Conservation (phyloP, 306 rosid genomes). For the Cyamopsis tetragonoloba region DNA sequence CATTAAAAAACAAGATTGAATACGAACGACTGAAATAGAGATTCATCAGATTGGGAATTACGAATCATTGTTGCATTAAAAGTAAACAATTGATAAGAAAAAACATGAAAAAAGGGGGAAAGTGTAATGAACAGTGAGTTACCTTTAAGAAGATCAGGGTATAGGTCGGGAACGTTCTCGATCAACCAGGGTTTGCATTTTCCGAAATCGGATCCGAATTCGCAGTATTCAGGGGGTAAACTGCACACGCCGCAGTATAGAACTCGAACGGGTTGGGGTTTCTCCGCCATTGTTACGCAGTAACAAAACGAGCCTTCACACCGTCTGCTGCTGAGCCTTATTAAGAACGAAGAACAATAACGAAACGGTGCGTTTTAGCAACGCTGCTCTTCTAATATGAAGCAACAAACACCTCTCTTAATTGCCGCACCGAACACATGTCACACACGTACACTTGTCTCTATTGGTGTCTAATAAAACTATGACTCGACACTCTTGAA, state of each 20-base stretch:
- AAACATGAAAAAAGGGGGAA: background rate
- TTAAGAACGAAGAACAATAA: background rate
- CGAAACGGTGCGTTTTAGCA: background rate
- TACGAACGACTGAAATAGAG: background rate
- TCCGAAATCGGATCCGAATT: constrained; percentile 93
- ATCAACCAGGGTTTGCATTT: constrained; percentile 99
- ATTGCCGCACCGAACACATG: too few relatives aligned
- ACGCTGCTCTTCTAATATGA: constrained; percentile 12
- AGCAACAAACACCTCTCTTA: too few relatives aligned
- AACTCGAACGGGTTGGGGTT: constrained; percentile 82
- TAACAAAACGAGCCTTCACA: background rate
- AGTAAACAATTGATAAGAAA: background rate
- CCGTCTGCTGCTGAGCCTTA: background rate
- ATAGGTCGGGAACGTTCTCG: constrained; percentile 75
- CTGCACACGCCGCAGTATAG: constrained; percentile 68
- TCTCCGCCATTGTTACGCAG: constrained; percentile 66
- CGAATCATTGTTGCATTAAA: background rate
- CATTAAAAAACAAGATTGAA: background rate
- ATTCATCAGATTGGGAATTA: background rate
- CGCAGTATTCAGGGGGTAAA: constrained; percentile 90
- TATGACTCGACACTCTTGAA: too few relatives aligned
- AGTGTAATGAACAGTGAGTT: background rate
- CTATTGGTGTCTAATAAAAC: too few relatives aligned
- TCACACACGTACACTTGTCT: too few relatives aligned
- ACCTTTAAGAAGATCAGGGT: constrained; percentile 88